Evolutionary conservation across 164 flowering plant species (phyloP).

Genomic region (Dillenia turbinata): DNA sequence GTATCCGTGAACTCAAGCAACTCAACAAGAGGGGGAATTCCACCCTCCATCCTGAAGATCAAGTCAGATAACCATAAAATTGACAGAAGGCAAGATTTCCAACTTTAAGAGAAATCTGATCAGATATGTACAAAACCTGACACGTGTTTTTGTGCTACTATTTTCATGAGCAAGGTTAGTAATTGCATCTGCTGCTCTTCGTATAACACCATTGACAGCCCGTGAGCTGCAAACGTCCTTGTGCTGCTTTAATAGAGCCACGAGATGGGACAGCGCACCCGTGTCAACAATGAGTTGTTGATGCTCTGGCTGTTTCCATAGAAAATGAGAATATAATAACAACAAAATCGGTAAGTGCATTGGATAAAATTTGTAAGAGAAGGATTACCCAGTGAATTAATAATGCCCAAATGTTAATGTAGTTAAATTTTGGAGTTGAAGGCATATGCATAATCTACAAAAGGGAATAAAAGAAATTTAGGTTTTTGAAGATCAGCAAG

Average conservation of each 20-base stretch:
- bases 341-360: background rate
- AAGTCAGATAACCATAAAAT: slow-evolving; percentile 8
- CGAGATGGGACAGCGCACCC: slow-evolving; percentile 91
- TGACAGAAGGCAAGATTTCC: background rate
- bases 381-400: no score
- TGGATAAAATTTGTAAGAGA: no score
- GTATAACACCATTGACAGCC: slow-evolving; percentile 76
- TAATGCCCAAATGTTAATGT: no score
- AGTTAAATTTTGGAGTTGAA: no score
- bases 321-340: background rate
- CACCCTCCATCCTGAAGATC: slow-evolving; percentile 78
- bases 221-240: slow-evolving; percentile 49
- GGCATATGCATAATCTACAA: no score
- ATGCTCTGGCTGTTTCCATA: slow-evolving; percentile 83
- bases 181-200: slow-evolving; percentile 98
- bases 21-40: slow-evolving; percentile 97
- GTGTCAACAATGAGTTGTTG: slow-evolving; percentile 91
- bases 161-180: slow-evolving; percentile 99
- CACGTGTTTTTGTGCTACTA: slow-evolving; percentile 83
- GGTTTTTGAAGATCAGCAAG: no score
- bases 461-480: no score
- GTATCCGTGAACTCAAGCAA: slow-evolving; percentile 81
- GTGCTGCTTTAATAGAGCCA: slow-evolving; percentile 67
- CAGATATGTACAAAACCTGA: slow-evolving; percentile 52
- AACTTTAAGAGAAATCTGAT: slow-evolving; percentile 4